These are phyloP conservation scores for Capsicum chinense DNA, from an alignment of 257 asterid species.

Conservation along the genomic window DNA sequence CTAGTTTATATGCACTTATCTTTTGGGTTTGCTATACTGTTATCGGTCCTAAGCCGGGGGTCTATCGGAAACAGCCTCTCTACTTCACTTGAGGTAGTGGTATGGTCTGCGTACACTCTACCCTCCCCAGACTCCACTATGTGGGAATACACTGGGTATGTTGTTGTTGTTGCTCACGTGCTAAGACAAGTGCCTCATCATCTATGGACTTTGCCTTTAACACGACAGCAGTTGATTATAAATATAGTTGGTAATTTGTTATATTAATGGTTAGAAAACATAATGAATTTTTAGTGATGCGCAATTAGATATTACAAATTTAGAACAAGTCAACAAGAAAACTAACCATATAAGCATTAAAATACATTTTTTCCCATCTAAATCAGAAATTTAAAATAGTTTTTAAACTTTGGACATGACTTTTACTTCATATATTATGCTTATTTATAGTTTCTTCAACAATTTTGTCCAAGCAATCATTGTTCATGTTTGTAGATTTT, in stretches of 20 bases:
- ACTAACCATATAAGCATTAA: background rate
- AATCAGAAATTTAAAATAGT: background rate
- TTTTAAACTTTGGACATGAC: conserved; percentile 10
- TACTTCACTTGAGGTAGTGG: too few species aligned
- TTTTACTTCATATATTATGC: background rate
- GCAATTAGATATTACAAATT: conserved; percentile 15
- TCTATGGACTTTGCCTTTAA: background rate
- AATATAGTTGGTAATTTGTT: background rate
- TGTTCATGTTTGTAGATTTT: background rate
- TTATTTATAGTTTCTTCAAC: background rate
- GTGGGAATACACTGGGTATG: too few species aligned
- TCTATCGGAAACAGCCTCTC: too few species aligned
- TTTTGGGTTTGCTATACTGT: too few species aligned
- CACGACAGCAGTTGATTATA: background rate
- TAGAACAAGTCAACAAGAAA: background rate
- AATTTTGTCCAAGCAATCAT: background rate
- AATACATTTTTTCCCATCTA: conserved; percentile 15
- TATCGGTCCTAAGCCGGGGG: too few species aligned
- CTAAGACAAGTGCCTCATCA: conserved; percentile 18
- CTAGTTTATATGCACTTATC: too few species aligned
- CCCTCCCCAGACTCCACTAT: too few species aligned
- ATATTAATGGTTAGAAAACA: background rate
- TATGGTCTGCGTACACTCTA: too few species aligned
- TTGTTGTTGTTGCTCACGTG: background rate
- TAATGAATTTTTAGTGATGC: background rate